A percentile compares a stretch with the other conserved stretches of the same genome.
These are phyloP conservation scores for Trichoderma atrobrunneum DNA, from an alignment of 2,329 filamentous ascomycete species.

Conservation along the genomic window DNA sequence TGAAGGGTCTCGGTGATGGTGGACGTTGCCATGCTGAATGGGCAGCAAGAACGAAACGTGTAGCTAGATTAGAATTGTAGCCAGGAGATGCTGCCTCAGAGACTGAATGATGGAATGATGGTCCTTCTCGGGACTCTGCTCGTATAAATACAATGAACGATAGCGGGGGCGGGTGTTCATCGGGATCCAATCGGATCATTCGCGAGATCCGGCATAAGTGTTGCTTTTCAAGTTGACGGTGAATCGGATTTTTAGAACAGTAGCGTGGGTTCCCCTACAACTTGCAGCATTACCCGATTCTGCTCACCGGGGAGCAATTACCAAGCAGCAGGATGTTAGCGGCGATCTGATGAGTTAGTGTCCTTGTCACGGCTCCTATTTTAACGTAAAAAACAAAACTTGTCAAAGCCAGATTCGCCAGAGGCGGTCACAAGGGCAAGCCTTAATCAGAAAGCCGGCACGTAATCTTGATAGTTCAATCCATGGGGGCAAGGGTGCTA, in stretches of 20 bases:
- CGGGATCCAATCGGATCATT: neutral
- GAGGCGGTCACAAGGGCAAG: constrained; percentile 5
- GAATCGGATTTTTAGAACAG: neutral
- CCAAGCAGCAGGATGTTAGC: neutral
- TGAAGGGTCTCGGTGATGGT: neutral
- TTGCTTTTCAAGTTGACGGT: neutral
- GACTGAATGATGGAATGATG: neutral
- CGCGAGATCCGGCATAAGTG: neutral
- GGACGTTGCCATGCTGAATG: neutral
- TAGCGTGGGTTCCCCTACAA: neutral
- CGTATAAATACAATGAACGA: neutral
- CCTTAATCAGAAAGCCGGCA: neutral
- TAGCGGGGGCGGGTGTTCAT: neutral
- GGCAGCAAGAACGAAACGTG: neutral
- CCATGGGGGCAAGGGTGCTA: neutral
- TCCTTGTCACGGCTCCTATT: neutral
- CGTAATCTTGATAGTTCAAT: neutral
- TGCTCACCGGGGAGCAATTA: constrained; percentile 9
- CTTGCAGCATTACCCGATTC: neutral
- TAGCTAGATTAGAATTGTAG: neutral
- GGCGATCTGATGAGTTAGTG: neutral
- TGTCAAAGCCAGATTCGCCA: neutral
- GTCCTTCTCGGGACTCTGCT: neutral
- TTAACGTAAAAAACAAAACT: neutral
- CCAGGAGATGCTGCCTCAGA: neutral